phyloP scores from a whole-genome alignment of 345 rosid genomes.

The Brassica nigra region DNA sequence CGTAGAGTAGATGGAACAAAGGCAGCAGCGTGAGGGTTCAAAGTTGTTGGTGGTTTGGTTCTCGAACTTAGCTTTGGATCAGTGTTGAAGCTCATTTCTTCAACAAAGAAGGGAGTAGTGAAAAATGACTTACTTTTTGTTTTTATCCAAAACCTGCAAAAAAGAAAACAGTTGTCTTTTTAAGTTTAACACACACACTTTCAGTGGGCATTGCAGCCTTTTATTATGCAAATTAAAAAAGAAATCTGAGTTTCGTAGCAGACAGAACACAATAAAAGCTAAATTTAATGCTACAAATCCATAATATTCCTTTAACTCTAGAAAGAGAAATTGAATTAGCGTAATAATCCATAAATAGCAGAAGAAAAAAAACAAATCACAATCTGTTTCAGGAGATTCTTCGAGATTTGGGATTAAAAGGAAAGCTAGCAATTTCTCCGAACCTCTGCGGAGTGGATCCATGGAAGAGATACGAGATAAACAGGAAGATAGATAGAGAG shows the following conservation, averaged over 20 bases:
- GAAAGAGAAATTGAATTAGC: not conserved
- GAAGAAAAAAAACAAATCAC: not conserved
- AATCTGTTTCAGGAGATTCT: not conserved
- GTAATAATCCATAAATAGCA: not conserved
- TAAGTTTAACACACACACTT: conserved; percentile 10
- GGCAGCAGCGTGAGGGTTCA: conserved; percentile 97
- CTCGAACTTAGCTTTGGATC: conserved; percentile 56
- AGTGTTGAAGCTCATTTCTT: conserved; percentile 66
- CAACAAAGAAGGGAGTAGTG: conserved; percentile 2
- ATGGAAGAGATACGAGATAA: not conserved
- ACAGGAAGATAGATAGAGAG: not conserved
- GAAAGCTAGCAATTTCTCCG: not conserved
- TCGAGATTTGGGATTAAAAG: not conserved
- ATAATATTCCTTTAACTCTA: not conserved
- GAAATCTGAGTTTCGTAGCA: not conserved
- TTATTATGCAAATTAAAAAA: not conserved
- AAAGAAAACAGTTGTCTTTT: not conserved
- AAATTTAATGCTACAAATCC: not conserved
- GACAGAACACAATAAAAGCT: not conserved
- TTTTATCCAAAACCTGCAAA: conserved; percentile 8
- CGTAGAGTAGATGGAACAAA: conserved; percentile 80
- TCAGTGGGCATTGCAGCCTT: not conserved
- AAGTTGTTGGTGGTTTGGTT: conserved; percentile 64
- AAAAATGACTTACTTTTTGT: not conserved
- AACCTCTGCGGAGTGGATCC: not conserved